These are phyloP conservation scores for Comarum palustre DNA, from an alignment of 306 rosid species.

Conservation along the genomic window DNA sequence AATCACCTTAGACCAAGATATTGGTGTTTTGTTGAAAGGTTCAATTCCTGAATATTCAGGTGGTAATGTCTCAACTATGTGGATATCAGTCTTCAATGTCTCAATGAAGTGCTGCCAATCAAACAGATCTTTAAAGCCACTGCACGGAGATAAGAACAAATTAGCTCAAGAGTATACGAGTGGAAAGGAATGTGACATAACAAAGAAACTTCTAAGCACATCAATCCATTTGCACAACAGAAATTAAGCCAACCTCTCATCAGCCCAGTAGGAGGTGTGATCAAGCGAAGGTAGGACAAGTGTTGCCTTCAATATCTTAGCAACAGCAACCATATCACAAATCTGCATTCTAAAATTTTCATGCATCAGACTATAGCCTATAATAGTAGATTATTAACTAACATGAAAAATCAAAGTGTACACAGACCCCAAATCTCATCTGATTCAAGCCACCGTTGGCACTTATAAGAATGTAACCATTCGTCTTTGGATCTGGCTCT, in stretches of 20 bases:
- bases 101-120: conserved; percentile 85
- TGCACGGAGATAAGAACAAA: conserved; percentile 31
- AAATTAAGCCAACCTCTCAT: conserved; percentile 69
- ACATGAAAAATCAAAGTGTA: conserved; percentile 34
- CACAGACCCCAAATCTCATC: conserved; percentile 99
- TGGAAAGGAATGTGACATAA: not conserved
- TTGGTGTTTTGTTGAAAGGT: conserved; percentile 77
- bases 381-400: conserved; percentile 6
- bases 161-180: not conserved
- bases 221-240: conserved; percentile 15
- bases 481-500: conserved; percentile 66
- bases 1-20: conserved; percentile 91
- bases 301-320: conserved; percentile 82
- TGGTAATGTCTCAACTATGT: conserved; percentile 78
- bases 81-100: conserved; percentile 75
- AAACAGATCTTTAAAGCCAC: conserved; percentile 95
- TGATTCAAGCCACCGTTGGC: conserved; percentile 99
- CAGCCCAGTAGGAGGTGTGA: conserved; percentile 96
- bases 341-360: conserved; percentile 60
- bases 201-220: not conserved
- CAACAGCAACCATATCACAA: conserved; percentile 98
- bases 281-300: conserved; percentile 98
- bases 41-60: conserved; percentile 59
- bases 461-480: conserved; percentile 82
- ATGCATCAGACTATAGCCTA: conserved; percentile 41